These are phyloP conservation scores for Saprolegnia diclina DNA, from an alignment of 352 stramenopile species.

Conservation along the genomic window DNA sequence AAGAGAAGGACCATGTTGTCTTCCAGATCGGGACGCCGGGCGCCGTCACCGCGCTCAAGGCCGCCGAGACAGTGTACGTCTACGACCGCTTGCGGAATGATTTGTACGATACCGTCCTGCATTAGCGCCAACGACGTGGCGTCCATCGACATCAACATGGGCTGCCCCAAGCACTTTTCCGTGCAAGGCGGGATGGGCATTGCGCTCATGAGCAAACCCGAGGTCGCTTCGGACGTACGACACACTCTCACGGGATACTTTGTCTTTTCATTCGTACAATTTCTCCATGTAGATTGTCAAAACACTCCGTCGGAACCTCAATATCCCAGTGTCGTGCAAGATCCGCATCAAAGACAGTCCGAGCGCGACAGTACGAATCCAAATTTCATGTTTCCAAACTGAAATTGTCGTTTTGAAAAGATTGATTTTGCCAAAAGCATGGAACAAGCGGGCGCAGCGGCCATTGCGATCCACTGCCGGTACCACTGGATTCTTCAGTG, in stretches of 20 bases:
- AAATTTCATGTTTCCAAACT: background rate
- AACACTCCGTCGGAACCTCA: slow-evolving; percentile 69
- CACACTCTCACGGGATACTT: background rate
- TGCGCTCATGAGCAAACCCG: slow-evolving; percentile 82
- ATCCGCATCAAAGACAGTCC: slow-evolving; percentile 71
- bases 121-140: slow-evolving; percentile 74
- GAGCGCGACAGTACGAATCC: slow-evolving; percentile 48
- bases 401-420: slow-evolving; percentile 32
- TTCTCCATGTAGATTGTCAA: slow-evolving; percentile 57
- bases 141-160: slow-evolving; percentile 93
- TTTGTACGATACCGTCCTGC: background rate
- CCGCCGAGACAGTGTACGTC: slow-evolving; percentile 58
- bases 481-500: background rate
- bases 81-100: background rate
- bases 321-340: slow-evolving; percentile 83
- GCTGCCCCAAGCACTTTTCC: slow-evolving; percentile 92
- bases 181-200: slow-evolving; percentile 89
- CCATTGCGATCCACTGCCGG: slow-evolving; percentile 67
- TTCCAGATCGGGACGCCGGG: slow-evolving; percentile 88
- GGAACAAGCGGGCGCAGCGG: slow-evolving; percentile 55
- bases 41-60: slow-evolving; percentile 66
- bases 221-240: slow-evolving; percentile 77
- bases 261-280: background rate
- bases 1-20: slow-evolving; percentile 75
- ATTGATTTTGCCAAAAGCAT: slow-evolving; percentile 60